Evolutionary conservation across 306 rosid genomes (phyloP).

Genomic region (Dryas alaskensis): DNA sequence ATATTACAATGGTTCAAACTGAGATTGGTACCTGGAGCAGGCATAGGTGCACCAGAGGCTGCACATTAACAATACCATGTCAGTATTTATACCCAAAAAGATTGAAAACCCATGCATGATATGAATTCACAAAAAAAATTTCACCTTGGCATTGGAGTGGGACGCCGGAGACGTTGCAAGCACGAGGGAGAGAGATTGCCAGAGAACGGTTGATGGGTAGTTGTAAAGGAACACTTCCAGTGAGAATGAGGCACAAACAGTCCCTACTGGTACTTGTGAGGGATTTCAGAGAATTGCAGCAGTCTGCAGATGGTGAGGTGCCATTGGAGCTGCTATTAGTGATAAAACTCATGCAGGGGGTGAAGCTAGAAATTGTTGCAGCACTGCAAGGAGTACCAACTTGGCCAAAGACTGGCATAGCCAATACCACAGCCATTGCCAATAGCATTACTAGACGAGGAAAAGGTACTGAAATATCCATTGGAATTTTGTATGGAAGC

Average conservation of each 20-base stretch:
- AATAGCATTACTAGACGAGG: conserved; percentile 24
- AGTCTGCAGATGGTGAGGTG: conserved; percentile 51
- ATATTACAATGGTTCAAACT: not conserved
- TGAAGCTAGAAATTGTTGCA: conserved; percentile 44
- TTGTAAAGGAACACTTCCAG: conserved; percentile 55
- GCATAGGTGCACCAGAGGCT: conserved; percentile 59
- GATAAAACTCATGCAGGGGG: conserved; percentile 59
- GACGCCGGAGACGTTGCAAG: conserved; percentile 72
- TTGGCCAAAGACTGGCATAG: conserved; percentile 42
- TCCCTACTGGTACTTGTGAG: conserved; percentile 50
- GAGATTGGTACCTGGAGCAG: conserved; percentile 65
- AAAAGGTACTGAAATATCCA: conserved; percentile 29
- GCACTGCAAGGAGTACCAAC: conserved; percentile 58
- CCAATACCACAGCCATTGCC: conserved; percentile 29
- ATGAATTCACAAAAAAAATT: not conserved
- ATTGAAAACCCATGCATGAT: not conserved
- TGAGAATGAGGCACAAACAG: conserved; percentile 59
- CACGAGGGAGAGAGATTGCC: conserved; percentile 83
- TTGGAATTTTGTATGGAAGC: not conserved
- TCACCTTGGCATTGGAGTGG: conserved; percentile 62
- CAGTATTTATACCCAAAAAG: not conserved
- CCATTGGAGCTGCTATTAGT: conserved; percentile 58
- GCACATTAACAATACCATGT: conserved; percentile 28
- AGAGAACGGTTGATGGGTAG: conserved; percentile 57
- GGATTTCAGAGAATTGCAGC: conserved; percentile 57